Base-by-base conservation (phyloP, 495 filamentous ascomycete genomes). In the Trichoderma asperelloides region DNA sequence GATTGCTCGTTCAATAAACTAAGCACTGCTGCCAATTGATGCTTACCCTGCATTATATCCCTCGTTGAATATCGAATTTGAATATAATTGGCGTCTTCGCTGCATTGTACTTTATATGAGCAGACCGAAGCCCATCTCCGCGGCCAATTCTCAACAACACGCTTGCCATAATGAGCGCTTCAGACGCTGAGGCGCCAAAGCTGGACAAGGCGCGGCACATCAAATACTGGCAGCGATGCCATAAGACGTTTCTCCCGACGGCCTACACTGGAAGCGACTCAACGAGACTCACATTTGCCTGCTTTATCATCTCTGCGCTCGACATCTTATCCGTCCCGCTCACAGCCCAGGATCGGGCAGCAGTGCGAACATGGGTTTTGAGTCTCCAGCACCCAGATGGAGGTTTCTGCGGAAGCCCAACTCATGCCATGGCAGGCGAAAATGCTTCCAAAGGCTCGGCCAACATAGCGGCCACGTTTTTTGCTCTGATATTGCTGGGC, bases 191-290 rank as follows among this genome's bases (percentile, higher is more conserved):
- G 25, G 73, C 75, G 60, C 78, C 84, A 49, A 71, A 74, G 30
- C 85, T 95, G 73, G 84, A 92, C 74, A 87, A 85, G 64, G 81
- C 85, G 30, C 86, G 82, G 60, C 95, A 98, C 76, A 81, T 94
- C 73, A 91, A 89, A 73, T 98, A 97, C 83, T 98, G 94, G 89
- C 86, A 91, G 68, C 88, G 93, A 74, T 96, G 93, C 70, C 84
- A 94, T 55, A 91, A 89, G 71, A 88, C 92, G 43, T 82, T 87
- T 62, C 87, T 98, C 5, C 95, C 95, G 1, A 81, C 83, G 65
- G 81, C 85, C 68, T 98, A 98, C 80, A 92, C 87, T 51, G 82
- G 85, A 72, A 94, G 88, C 74, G 95, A 98, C 77, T 90, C 89
- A 65, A 92, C 90, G 75, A 93, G 95, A 69, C 89, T 97, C 76